Base-by-base conservation (phyloP, 2,329 filamentous ascomycete genomes). In the Diaporthe ilicicola region DNA sequence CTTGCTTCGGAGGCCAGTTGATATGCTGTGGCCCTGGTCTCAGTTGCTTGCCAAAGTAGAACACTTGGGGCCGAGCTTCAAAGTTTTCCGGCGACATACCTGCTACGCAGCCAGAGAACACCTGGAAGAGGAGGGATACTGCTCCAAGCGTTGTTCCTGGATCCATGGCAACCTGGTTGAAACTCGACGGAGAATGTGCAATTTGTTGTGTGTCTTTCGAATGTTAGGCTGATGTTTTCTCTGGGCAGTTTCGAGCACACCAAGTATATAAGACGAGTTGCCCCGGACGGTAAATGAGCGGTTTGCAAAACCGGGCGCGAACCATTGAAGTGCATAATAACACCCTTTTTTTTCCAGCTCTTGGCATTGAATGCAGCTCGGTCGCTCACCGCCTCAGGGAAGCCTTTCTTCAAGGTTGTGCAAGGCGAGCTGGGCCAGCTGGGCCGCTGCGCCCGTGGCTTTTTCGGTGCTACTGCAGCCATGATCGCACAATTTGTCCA, bases 401-500 rank as follows among this genome's bases (percentile, higher is more conserved):
- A n/a, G n/a, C n/a, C n/a, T n/a, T n/a, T n/a, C n/a, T n/a, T n/a
- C n/a, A n/a, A n/a, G n/a, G n/a, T n/a, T n/a, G n/a, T n/a, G n/a
- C n/a, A n/a, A n/a, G n/a, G n/a, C n/a, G n/a, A n/a, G n/a, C n/a
- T n/a, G 10, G 54, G 54, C 54, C 34, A 12, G 27, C 54, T 56
- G 27, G 54, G n/a, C 22, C 2, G 54, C 54, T 56, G 54, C 54
- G 54, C 34, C 34, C 34, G 54, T 56, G 54, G 54, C 54, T 56
- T 56, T 27, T 56, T 10, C 2, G 34, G 2, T 56, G n/a, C 34
- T 27, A 9, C n/a, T 56, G 54, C 54, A 56, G 54, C 54, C 54
- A 56, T 34, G 27, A 24, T 6, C 24, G n/a, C 34, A 19, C 39
- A 32, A 42, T 56, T 22, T 4, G 54, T 27, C 6, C 54, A 42